Base-by-base conservation (phyloP, 768 basidiomycete genomes). In the Wakefieldia striispora region DNA sequence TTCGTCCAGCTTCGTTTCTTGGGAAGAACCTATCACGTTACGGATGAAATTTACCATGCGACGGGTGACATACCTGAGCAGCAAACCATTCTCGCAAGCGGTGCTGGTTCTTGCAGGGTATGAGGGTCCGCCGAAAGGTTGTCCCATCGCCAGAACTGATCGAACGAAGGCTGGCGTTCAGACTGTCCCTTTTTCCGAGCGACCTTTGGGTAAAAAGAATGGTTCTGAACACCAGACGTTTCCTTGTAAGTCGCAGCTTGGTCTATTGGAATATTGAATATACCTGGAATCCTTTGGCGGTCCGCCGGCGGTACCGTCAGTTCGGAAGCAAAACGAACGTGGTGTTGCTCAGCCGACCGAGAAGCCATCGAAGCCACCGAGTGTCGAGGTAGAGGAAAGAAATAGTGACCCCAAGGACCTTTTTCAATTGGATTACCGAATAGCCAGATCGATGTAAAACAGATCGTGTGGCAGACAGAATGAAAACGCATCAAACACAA, bases 141-240 rank as follows among this genome's bases (percentile, higher is more conserved):
- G 34, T 51, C 61, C 43, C 55, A 63, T 38, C 55, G 58, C 75
- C 75, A 76, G 52, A 57, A 69, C 33, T 74, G 58, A 53, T 76
- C 75, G 21, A 60, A 60, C n/a, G 63, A 72, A 19, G 49, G 52
- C 47, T 46, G 60, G 41, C 72, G 61, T 53, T 69, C 64, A 9
- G 64, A 62, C 36, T 36, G 50, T 42, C 67, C 71, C 50, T 69
- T 74, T 29, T 59, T 57, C 50, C 75, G 73, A 14, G 74, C 74
- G 45, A 76, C 70, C 47, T 61, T 69, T 24, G 75, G 75, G 48
- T 75, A 76, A 19, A 63, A 58, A 12, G 70, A 43, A 47, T 58
- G 65, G 43, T 50, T 47, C 68, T 66, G 49, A 8, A 19, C 42
- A 13, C 4, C 10, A 29, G 27, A 11, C 27, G 27, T 7, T 29